phyloP scores from a whole-genome alignment of 345 rosid species.

The Euphorbia tirucalli region DNA sequence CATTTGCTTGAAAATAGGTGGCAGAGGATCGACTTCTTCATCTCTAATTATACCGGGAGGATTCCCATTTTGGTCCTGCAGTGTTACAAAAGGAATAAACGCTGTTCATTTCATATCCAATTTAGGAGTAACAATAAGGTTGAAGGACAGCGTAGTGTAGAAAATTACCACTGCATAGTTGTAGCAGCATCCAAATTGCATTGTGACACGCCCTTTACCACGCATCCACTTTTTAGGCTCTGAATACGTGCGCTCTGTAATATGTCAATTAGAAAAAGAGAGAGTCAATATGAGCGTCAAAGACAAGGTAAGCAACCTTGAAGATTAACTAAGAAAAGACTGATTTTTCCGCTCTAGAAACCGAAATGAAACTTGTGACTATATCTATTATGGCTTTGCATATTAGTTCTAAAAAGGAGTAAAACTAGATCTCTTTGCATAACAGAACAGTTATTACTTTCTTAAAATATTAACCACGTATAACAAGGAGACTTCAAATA shows the following conservation, averaged over 20 bases:
- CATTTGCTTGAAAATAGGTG: slow-evolving; percentile 51
- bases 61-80: slow-evolving; percentile 56
- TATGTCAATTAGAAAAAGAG: slow-evolving; percentile 1
- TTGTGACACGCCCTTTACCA: slow-evolving; percentile 67
- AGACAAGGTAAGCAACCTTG: background rate
- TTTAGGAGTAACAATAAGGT: background rate
- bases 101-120: background rate
- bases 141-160: background rate
- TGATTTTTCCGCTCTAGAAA: background rate
- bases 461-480: background rate
- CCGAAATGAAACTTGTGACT: background rate
- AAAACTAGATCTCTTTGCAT: background rate
- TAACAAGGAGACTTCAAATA: background rate
- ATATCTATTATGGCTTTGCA: background rate
- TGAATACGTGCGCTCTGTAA: slow-evolving; percentile 53
- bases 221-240: slow-evolving; percentile 73
- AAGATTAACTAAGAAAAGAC: background rate
- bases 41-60: slow-evolving; percentile 56
- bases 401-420: background rate
- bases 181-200: slow-evolving; percentile 70
- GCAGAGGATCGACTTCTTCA: slow-evolving; percentile 61
- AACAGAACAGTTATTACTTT: background rate
- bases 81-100: background rate
- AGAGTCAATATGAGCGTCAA: background rate
- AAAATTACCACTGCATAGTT: slow-evolving; percentile 44